Percentiles rank a stretch among this genome's conserved stretches.
phyloP scores from a whole-genome alignment of 495 filamentous ascomycete species.

The Penicillium paxilli region DNA sequence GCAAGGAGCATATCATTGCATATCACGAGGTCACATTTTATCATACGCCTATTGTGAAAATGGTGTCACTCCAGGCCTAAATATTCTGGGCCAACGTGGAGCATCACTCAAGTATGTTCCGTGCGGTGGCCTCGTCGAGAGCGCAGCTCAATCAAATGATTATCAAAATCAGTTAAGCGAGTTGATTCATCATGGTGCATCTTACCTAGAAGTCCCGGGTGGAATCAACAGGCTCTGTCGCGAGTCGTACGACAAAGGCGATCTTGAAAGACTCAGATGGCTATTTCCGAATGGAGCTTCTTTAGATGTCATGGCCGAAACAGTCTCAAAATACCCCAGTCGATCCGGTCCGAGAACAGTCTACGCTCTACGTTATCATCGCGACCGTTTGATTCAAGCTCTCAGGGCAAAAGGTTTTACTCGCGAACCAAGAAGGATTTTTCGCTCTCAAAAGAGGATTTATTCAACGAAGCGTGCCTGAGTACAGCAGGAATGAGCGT shows the following conservation, averaged over 20 bases:
- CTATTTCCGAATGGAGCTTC: conserved; percentile 1
- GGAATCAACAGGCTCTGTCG: background rate
- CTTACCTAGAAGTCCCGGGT: background rate
- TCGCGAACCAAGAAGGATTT: background rate
- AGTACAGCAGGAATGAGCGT: background rate
- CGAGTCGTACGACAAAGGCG: background rate
- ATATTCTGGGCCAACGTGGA: conserved; percentile 4
- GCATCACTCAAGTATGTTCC: conserved; percentile 4
- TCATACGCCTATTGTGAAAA: conserved; percentile 3
- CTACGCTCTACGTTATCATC: background rate
- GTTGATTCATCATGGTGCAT: conserved; percentile 1
- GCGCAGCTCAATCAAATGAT: conserved; percentile 2
- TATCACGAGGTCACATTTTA: conserved; percentile 8
- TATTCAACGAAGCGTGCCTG: background rate
- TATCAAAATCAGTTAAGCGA: background rate
- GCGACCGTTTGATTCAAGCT: background rate
- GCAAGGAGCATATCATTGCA: conserved; percentile 4
- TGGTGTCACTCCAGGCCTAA: background rate
- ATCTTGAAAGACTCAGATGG: background rate
- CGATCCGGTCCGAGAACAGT: background rate
- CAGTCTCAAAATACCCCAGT: background rate
- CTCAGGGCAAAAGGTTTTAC: background rate
- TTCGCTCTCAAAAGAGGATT: background rate
- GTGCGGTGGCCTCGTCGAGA: conserved; percentile 1
- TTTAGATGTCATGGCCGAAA: background rate